Percentiles rank a stretch among this genome's conserved stretches.
Evolutionary conservation across 2,329 filamentous ascomycete species (phyloP).

Genomic region (Oidium heveae): DNA sequence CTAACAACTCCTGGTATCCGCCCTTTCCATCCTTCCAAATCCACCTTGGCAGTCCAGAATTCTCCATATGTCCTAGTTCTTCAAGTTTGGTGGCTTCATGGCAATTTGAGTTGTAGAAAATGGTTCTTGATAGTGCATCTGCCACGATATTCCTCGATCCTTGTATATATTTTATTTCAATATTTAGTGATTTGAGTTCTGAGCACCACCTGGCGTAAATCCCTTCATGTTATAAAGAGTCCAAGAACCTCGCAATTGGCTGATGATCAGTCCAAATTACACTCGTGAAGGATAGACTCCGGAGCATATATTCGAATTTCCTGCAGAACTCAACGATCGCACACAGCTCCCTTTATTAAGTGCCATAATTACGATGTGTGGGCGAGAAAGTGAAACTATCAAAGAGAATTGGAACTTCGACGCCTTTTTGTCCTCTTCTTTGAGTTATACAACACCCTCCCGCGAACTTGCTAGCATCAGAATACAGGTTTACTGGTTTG

Average conservation of each 20-base stretch:
- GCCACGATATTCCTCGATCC: background rate
- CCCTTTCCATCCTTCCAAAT: background rate
- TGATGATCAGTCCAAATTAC: background rate
- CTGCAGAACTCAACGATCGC: background rate
- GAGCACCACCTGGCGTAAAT: background rate
- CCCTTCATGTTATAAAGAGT: background rate
- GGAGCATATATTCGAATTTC: background rate
- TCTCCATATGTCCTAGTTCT: background rate
- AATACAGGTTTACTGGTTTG: background rate
- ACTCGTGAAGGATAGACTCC: background rate
- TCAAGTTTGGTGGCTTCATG: background rate
- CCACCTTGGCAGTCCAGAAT: background rate
- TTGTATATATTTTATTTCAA: background rate
- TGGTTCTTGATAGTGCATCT: background rate
- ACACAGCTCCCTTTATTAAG: background rate
- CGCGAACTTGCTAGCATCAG: background rate
- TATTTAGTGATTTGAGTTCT: background rate
- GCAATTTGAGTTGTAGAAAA: background rate
- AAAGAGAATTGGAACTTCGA: background rate
- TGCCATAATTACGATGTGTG: background rate
- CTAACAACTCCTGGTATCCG: background rate
- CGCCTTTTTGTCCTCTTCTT: background rate
- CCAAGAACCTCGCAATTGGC: background rate
- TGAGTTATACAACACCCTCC: background rate
- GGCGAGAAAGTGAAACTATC: background rate